phyloP scores from a whole-genome alignment of 2,329 filamentous ascomycete genomes.

The Cytospora chrysosperma region DNA sequence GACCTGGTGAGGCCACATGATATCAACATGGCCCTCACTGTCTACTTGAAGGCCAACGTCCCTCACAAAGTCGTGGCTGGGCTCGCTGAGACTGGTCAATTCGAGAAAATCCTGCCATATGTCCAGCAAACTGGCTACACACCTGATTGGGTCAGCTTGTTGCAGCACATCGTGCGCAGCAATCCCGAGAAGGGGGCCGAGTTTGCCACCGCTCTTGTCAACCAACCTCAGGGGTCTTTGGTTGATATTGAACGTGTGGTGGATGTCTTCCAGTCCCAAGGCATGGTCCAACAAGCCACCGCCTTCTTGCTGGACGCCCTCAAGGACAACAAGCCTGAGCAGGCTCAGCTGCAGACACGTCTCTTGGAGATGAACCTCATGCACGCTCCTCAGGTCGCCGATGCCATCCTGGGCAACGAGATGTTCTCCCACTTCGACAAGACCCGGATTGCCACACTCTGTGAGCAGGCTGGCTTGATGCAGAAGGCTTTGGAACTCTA shows the following conservation, averaged over 20 bases:
- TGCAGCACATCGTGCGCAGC: conserved; percentile 88
- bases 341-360: conserved; percentile 89
- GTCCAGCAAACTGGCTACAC: conserved; percentile 81
- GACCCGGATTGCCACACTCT: conserved; percentile 81
- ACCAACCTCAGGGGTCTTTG: conserved; percentile 80
- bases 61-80: conserved; percentile 93
- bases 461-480: conserved; percentile 85
- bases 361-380: conserved; percentile 97
- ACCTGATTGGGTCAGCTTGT: conserved; percentile 89
- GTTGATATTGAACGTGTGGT: conserved; percentile 94
- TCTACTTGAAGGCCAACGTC: conserved; percentile 89
- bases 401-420: conserved; percentile 95
- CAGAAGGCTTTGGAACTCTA: conserved; percentile 92
- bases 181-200: conserved; percentile 94
- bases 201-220: conserved; percentile 89
- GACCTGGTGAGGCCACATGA: conserved; percentile 91
- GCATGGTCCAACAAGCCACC: conserved; percentile 95
- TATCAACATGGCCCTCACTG: conserved; percentile 77
- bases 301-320: conserved; percentile 96
- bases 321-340: conserved; percentile 91
- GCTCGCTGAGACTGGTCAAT: conserved; percentile 92
- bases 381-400: conserved; percentile 94
- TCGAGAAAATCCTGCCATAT: conserved; percentile 95
- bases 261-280: conserved; percentile 97
- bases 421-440: conserved; percentile 99